Evolutionary conservation across 1,284 basidiomycete genomes (phyloP), one percentile per base, ranked within the genome.

Genomic region (Peniophora sp.): DNA sequence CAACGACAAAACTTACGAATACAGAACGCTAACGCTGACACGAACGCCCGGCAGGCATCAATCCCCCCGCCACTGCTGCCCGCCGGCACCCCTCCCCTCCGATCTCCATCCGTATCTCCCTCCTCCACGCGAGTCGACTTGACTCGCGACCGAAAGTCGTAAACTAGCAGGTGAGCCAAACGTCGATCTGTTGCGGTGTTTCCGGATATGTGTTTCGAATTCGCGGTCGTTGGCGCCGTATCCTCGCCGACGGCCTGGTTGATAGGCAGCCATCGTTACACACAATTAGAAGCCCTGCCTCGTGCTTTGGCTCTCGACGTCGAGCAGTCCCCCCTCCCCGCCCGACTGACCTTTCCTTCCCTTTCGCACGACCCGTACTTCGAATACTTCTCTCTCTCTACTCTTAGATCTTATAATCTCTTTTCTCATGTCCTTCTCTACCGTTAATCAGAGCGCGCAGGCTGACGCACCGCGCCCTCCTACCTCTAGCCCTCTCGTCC

Each of bases 401-500:
- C 15, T 20, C 23, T 45, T 45, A 23, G n/a, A 14, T 45, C 43
- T 24, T 24, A 45, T 45, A 45, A 45, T 60, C 62, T 63, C 58
- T 58, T 65, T 60, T 55, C 52, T 54, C 66, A 68, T 68, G 60
- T 52, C 61, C 52, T 49, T 43, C 53, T 57, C 53, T 54, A 43
- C 54, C 52, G 36, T 41, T 41, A 35, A 17, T 42, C 42, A 35
- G 54, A 51, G 51, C 51, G 52, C 55, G 51, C 57, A 52, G 57
- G 53, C 55, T 61, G 59, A 53, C 58, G 53, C 57, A 64, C 57
- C 64, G 15, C 62, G 59, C 53, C 58, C 53, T 50, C 55, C 54
- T 57, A 57, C 59, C 52, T 59, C 55, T 60, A 61, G 55, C 52
- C 65, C 53, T 57, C 64, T 57, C 65, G 60, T 67, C 68, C 59